phyloP scores from a whole-genome alignment of 2,329 filamentous ascomycete genomes.

The Talaromyces pinophilus region DNA sequence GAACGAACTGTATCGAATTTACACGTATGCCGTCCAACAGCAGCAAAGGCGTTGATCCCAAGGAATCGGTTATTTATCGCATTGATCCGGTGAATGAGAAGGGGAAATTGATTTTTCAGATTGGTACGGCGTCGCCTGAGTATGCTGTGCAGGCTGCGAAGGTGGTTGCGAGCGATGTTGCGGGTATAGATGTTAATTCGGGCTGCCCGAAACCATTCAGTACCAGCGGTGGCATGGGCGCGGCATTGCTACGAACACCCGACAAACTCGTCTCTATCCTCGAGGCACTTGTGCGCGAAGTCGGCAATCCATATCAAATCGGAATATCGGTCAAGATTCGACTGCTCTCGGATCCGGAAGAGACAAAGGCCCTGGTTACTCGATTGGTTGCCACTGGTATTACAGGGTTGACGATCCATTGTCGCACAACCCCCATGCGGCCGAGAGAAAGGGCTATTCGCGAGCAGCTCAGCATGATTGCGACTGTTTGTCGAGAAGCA shows the following conservation, averaged over 20 bases:
- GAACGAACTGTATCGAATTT: slow-evolving; percentile 81
- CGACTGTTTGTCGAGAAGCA: slow-evolving; percentile 73
- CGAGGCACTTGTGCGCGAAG: slow-evolving; percentile 74
- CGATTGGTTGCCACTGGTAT: slow-evolving; percentile 84
- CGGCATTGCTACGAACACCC: slow-evolving; percentile 80
- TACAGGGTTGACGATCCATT: slow-evolving; percentile 88
- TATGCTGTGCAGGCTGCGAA: slow-evolving; percentile 81
- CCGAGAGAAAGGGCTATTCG: slow-evolving; percentile 85
- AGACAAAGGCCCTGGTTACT: slow-evolving; percentile 76
- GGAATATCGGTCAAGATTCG: slow-evolving; percentile 98
- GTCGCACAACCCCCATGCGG: slow-evolving; percentile 93
- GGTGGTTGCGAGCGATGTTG: slow-evolving; percentile 81
- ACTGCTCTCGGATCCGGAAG: slow-evolving; percentile 72
- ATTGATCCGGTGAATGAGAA: slow-evolving; percentile 77
- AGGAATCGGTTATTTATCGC: slow-evolving; percentile 75
- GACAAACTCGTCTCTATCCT: slow-evolving; percentile 83
- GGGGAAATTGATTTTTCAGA: slow-evolving; percentile 79
- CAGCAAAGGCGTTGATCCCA: slow-evolving; percentile 36
- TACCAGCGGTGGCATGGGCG: slow-evolving; percentile 91
- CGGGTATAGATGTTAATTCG: slow-evolving; percentile 94
- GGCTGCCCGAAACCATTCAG: slow-evolving; percentile 98
- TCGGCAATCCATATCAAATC: slow-evolving; percentile 76
- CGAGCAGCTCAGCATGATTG: slow-evolving; percentile 81
- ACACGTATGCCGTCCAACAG: slow-evolving; percentile 73
- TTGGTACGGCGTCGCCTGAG: slow-evolving; percentile 82